A percentile compares a stretch with the other conserved stretches of the same genome.
phyloP scores from a whole-genome alignment of 805 yeast genomes.

The Myxozyma udenii region DNA sequence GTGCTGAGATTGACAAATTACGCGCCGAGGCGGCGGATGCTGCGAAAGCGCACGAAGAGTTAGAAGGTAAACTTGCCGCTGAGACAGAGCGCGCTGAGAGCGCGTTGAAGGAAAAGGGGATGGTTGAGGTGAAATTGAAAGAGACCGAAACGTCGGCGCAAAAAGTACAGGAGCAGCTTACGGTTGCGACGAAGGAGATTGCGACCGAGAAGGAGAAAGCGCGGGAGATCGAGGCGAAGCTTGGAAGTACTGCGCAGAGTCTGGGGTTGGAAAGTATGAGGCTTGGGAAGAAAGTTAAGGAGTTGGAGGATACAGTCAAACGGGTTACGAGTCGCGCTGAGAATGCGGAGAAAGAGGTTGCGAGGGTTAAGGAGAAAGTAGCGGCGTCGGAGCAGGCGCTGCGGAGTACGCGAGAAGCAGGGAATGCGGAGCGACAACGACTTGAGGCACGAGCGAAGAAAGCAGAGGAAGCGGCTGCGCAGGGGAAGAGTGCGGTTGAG shows the following conservation, averaged over 20 bases:
- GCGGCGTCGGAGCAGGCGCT: slow-evolving; percentile 14
- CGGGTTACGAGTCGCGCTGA: slow-evolving; percentile 34
- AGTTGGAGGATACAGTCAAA: slow-evolving; percentile 42
- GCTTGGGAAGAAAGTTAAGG: slow-evolving; percentile 29
- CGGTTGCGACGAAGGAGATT: slow-evolving; percentile 12
- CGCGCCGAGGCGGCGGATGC: slow-evolving; percentile 3
- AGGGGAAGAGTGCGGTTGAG: slow-evolving; percentile 15
- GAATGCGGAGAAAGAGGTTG: slow-evolving; percentile 40
- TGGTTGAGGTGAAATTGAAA: slow-evolving; percentile 1
- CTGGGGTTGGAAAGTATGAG: slow-evolving; percentile 36
- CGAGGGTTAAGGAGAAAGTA: slow-evolving; percentile 16
- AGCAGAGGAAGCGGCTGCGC: slow-evolving; percentile 31
- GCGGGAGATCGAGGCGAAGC: slow-evolving; percentile 6
- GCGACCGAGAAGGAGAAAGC: slow-evolving; percentile 18
- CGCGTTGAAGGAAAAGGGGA: slow-evolving; percentile 4
- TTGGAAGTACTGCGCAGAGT: slow-evolving; percentile 27
- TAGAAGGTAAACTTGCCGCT: slow-evolving; percentile 5
- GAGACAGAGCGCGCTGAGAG: slow-evolving; percentile 4
- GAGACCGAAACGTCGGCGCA: slow-evolving; percentile 6
- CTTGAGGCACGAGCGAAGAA: slow-evolving; percentile 20
- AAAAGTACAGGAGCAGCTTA: slow-evolving; percentile 9
- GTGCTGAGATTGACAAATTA: slow-evolving; percentile 14
- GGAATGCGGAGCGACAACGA: slow-evolving; percentile 11
- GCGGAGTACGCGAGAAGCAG: slow-evolving; percentile 10
- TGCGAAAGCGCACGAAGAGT: slow-evolving; percentile 1